phyloP scores from a whole-genome alignment of 2,329 filamentous ascomycete genomes.

The Phyllosticta ampelicida region DNA sequence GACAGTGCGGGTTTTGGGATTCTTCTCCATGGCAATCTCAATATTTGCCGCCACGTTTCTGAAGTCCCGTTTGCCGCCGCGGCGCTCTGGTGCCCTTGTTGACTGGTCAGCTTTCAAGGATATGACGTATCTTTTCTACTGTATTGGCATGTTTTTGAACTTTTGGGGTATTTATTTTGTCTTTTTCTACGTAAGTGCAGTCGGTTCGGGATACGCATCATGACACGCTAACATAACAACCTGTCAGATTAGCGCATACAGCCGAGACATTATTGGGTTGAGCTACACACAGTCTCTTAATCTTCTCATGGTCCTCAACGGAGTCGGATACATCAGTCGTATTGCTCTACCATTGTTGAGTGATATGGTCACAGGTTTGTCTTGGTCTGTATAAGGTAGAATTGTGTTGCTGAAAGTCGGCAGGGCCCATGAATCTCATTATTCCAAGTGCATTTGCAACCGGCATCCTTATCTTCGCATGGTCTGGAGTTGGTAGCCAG shows the following conservation, averaged over 20 bases:
- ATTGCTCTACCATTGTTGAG: conserved; percentile 48
- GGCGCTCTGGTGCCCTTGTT: conserved; percentile 29
- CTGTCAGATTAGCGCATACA: conserved; percentile 8
- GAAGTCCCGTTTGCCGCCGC: conserved; percentile 32
- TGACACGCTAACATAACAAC: neutral
- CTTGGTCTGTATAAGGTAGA: neutral
- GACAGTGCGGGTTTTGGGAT: conserved; percentile 52
- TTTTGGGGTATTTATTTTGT: conserved; percentile 12
- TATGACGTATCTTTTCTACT: conserved; percentile 10
- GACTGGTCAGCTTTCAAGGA: conserved; percentile 11
- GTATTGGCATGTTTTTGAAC: conserved; percentile 11
- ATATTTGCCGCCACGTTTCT: conserved; percentile 27
- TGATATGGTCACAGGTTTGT: conserved; percentile 30
- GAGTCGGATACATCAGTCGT: conserved; percentile 47
- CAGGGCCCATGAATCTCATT: conserved; percentile 9
- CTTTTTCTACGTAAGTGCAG: conserved; percentile 11
- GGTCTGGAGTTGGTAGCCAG: conserved; percentile 21
- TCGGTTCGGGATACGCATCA: neutral
- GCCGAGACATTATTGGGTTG: conserved; percentile 23
- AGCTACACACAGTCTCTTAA: conserved; percentile 42
- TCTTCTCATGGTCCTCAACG: conserved; percentile 55
- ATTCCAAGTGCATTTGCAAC: conserved; percentile 6
- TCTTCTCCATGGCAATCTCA: conserved; percentile 44
- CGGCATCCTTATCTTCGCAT: conserved; percentile 16
- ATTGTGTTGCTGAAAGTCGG: neutral